phyloP scores from a whole-genome alignment of 805 yeast species.

The Kuraishia capsulata region DNA sequence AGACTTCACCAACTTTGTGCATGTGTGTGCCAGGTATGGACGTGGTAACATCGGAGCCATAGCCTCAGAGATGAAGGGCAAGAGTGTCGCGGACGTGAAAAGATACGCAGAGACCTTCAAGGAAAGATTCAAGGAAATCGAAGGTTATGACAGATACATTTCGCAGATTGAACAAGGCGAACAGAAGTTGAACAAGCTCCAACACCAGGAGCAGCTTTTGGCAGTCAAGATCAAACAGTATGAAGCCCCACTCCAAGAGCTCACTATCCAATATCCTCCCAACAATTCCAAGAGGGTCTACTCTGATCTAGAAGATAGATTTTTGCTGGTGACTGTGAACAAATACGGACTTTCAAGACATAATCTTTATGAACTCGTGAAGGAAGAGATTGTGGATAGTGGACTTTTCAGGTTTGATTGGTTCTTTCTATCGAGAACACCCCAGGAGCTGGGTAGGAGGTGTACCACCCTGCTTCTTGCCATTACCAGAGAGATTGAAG shows the following conservation, averaged over 20 bases:
- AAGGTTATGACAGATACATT: slow-evolving; percentile 80
- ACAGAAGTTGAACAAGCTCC: slow-evolving; percentile 57
- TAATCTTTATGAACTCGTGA: slow-evolving; percentile 52
- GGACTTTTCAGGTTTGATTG: slow-evolving; percentile 65
- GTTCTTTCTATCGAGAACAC: slow-evolving; percentile 61
- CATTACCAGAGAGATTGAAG: slow-evolving; percentile 61
- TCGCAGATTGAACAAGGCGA: slow-evolving; percentile 84
- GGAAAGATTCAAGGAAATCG: slow-evolving; percentile 69
- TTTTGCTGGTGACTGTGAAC: slow-evolving; percentile 48
- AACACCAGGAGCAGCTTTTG: slow-evolving; percentile 69
- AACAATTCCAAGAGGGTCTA: slow-evolving; percentile 71
- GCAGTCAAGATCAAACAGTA: slow-evolving; percentile 66
- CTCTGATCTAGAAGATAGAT: slow-evolving; percentile 63
- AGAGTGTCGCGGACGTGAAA: slow-evolving; percentile 68
- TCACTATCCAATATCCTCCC: slow-evolving; percentile 62
- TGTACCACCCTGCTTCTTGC: slow-evolving; percentile 59
- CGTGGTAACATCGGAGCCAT: slow-evolving; percentile 64
- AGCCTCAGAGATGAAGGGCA: slow-evolving; percentile 72
- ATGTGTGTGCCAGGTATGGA: slow-evolving; percentile 69
- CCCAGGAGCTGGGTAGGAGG: slow-evolving; percentile 65
- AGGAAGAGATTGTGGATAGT: slow-evolving; percentile 50
- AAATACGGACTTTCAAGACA: slow-evolving; percentile 57
- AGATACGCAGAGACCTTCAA: slow-evolving; percentile 77
- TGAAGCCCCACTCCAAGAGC: slow-evolving; percentile 71
- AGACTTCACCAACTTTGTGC: slow-evolving; percentile 78